Conservation (phyloP, 208 protist species). For the Kentomonas sorsogonicus region DNA sequence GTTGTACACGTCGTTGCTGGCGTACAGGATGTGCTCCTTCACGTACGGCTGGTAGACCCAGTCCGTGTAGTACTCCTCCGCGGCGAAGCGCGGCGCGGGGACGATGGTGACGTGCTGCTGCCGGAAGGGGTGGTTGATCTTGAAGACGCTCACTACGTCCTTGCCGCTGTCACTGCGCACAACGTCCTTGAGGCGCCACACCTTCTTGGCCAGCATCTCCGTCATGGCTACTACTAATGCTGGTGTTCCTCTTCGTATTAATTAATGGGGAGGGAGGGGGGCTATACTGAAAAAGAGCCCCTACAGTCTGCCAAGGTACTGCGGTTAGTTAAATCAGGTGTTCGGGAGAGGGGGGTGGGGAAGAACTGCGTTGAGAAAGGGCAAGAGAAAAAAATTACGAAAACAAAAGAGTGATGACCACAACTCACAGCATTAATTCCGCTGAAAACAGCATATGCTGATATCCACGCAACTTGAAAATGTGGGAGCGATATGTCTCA, state of each 20-base stretch:
- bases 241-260: neutral
- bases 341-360: no score
- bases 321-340: no score
- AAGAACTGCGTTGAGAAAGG: neutral
- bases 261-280: neutral
- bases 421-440: constrained; percentile 1
- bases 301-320: no score
- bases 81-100: constrained; percentile 57
- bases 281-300: no score
- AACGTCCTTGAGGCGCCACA: constrained; percentile 72
- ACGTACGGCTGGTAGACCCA: constrained; percentile 88
- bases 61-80: constrained; percentile 66
- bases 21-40: constrained; percentile 79
- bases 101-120: constrained; percentile 74
- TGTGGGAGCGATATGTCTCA: no score
- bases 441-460: neutral
- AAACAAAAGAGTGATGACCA: constrained; percentile 1
- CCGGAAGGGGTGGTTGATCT: constrained; percentile 71
- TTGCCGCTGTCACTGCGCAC: constrained; percentile 46
- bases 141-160: constrained; percentile 64
- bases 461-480: neutral
- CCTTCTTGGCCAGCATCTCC: constrained; percentile 48
- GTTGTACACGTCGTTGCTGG: constrained; percentile 84
- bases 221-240: constrained; percentile 21
- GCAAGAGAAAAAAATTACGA: constrained; percentile 1